Conservation (phyloP, 108 stramenopile genomes). For the Cyclotella cryptica region DNA sequence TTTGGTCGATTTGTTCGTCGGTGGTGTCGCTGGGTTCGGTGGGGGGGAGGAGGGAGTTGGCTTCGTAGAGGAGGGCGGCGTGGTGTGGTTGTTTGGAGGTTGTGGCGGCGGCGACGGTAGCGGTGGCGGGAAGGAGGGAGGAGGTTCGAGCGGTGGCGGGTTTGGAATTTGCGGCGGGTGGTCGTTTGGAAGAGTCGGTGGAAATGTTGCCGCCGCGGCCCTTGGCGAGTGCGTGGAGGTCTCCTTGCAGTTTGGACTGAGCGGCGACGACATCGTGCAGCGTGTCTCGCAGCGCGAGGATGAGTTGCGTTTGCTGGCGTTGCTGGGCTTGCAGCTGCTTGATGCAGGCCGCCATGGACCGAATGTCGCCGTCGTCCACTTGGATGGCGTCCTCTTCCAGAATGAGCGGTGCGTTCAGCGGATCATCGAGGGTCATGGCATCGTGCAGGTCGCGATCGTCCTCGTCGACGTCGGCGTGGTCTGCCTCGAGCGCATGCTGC, state of each 20-base stretch:
- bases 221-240: neutral
- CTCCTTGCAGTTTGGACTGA: neutral
- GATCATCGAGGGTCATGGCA: neutral
- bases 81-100: neutral
- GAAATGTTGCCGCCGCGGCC: neutral
- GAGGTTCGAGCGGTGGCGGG: neutral
- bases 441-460: neutral
- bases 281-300: neutral
- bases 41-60: neutral
- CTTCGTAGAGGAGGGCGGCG: conserved; percentile 8
- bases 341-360: neutral
- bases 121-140: neutral
- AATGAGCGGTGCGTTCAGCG: neutral
- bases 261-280: neutral
- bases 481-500: neutral
- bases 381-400: neutral
- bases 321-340: conserved; percentile 8
- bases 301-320: conserved; percentile 11
- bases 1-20: conserved; percentile 22
- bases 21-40: neutral
- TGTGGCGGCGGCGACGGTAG: neutral
- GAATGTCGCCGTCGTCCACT: neutral
- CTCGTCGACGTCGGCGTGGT: neutral
- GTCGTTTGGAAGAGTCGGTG: neutral
- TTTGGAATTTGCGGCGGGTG: neutral